A percentile compares a stretch with the other conserved stretches of the same genome.
Evolutionary conservation across 768 basidiomycete species (phyloP).

Genomic region (Auriscalpium vulgare): DNA sequence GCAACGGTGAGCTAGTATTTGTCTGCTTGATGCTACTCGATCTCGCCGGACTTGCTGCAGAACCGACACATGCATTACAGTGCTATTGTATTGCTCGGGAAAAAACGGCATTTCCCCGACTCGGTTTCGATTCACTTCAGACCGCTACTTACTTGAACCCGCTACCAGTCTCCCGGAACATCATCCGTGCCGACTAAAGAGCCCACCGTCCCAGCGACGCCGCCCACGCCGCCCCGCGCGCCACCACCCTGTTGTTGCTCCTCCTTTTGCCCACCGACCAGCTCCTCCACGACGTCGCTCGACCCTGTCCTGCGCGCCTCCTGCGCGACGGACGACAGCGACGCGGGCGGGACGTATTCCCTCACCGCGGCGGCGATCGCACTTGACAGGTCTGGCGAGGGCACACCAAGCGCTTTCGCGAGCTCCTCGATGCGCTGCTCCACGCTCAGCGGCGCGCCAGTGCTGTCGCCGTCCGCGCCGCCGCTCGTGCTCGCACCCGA

Average conservation of each 20-base stretch:
- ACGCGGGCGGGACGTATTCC: constrained; percentile 52
- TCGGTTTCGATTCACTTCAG: no score
- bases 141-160: not conserved
- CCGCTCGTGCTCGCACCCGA: not conserved
- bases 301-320: constrained; percentile 34
- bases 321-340: constrained; percentile 42
- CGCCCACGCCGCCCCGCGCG: not conserved
- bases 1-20: no score
- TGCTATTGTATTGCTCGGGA: no score
- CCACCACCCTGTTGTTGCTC: not conserved
- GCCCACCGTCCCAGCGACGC: not conserved
- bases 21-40: no score
- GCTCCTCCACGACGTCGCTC: constrained; percentile 4
- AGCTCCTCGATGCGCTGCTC: constrained; percentile 53
- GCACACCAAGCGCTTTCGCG: constrained; percentile 55
- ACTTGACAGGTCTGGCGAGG: constrained; percentile 48
- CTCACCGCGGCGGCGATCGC: constrained; percentile 57
- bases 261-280: not conserved
- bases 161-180: not conserved
- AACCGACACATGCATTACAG: no score
- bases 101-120: no score
- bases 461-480: not conserved
- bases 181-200: not conserved
- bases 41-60: no score
- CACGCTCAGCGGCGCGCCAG: constrained; percentile 20